A percentile compares a stretch with the other conserved stretches of the same genome.
These are phyloP conservation scores for Erysimum cheiranthoides DNA, from an alignment of 345 rosid genomes.

Conservation along the genomic window DNA sequence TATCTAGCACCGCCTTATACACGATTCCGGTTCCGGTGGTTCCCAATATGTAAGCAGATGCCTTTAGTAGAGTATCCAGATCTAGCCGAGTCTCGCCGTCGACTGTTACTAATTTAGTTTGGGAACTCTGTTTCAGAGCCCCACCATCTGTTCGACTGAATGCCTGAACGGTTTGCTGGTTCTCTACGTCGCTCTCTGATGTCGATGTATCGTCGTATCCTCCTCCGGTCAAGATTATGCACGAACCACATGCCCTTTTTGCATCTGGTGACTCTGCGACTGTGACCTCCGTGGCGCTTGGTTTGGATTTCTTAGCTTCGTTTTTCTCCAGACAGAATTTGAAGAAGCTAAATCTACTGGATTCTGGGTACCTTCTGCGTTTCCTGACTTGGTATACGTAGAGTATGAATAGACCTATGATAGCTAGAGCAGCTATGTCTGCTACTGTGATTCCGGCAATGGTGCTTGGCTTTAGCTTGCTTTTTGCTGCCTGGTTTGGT, in stretches of 20 bases:
- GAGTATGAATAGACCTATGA: conserved; percentile 63
- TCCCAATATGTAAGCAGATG: conserved; percentile 85
- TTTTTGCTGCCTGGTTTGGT: conserved; percentile 32
- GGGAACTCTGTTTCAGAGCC: conserved; percentile 38
- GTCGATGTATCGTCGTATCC: conserved; percentile 48
- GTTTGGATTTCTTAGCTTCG: conserved; percentile 29
- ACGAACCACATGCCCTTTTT: conserved; percentile 60
- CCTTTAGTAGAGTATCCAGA: conserved; percentile 72
- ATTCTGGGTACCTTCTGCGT: conserved; percentile 44
- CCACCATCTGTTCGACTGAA: conserved; percentile 26
- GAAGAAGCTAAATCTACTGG: conserved; percentile 35
- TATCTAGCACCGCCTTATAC: conserved; percentile 81
- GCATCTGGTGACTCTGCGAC: conserved; percentile 39
- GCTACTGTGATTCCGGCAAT: conserved; percentile 71
- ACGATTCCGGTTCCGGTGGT: conserved; percentile 69
- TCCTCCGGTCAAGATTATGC: conserved; percentile 55
- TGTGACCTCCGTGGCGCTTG: conserved; percentile 34
- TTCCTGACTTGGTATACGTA: conserved; percentile 73
- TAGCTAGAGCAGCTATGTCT: conserved; percentile 64
- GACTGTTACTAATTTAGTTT: conserved; percentile 62
- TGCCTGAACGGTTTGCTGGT: conserved; percentile 25
- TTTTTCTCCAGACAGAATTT: conserved; percentile 44
- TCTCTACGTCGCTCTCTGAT: conserved; percentile 68
- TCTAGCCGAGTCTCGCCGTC: conserved; percentile 79
- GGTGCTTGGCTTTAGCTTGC: conserved; percentile 71